Conservation (phyloP, 2,329 filamentous ascomycete genomes). For the Aspergillus novoparasiticus region DNA sequence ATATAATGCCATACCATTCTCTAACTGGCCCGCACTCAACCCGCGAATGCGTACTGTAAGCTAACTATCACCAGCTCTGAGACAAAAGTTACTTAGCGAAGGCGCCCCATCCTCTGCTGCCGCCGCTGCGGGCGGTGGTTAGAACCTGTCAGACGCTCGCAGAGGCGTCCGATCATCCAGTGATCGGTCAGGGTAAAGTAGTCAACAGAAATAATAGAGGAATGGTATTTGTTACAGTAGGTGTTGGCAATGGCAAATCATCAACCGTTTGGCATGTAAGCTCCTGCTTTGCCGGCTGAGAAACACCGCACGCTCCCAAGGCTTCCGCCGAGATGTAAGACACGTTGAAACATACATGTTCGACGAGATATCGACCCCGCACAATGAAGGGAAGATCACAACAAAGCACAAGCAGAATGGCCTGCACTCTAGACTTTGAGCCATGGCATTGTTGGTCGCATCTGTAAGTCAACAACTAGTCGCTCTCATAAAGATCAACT, state of each 20-base stretch:
- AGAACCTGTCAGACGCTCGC: background rate
- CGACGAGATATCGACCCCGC: background rate
- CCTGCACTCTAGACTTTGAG: background rate
- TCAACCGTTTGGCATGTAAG: background rate
- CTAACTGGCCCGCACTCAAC: background rate
- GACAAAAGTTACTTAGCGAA: constrained; percentile 55
- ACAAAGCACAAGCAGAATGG: background rate
- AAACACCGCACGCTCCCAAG: background rate
- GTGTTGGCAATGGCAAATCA: background rate
- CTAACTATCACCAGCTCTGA: constrained; percentile 46
- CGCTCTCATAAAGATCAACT: background rate
- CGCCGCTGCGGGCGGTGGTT: constrained; percentile 30
- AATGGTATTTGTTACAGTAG: background rate
- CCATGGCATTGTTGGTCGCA: background rate
- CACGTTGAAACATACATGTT: background rate
- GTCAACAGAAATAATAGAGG: background rate
- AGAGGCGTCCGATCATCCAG: background rate
- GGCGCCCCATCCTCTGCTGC: constrained; percentile 40
- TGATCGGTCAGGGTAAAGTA: background rate
- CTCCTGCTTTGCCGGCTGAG: background rate
- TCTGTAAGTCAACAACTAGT: background rate
- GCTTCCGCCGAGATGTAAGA: background rate
- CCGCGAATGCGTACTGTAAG: background rate
- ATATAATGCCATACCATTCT: background rate
- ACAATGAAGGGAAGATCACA: background rate